A percentile compares a stretch with the other conserved stretches of the same genome.
These are phyloP conservation scores for Sarcodon aspratus DNA, from an alignment of 768 basidiomycete genomes.

Conservation along the genomic window DNA sequence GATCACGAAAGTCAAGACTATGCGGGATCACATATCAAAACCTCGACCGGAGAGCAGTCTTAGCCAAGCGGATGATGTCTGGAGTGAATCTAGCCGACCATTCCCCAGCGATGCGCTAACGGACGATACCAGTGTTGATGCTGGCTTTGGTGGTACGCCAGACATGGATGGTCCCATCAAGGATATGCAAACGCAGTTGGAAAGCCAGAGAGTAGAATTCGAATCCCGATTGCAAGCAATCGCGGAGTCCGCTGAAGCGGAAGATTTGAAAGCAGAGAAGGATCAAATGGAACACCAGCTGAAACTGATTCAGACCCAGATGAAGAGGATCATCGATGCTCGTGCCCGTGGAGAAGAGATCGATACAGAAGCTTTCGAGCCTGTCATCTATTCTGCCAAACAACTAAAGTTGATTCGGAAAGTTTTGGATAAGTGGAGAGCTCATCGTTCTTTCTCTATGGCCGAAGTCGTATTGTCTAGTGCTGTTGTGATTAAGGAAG, in stretches of 20 bases:
- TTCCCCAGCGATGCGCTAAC: constrained; percentile 69
- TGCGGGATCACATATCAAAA: constrained; percentile 72
- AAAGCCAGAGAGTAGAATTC: constrained; percentile 30
- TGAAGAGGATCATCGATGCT: constrained; percentile 71
- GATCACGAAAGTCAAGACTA: constrained; percentile 84
- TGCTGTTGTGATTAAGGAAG: constrained; percentile 86
- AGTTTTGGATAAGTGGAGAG: constrained; percentile 78
- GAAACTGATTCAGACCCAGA: constrained; percentile 66
- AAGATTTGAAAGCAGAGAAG: constrained; percentile 82
- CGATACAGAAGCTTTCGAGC: constrained; percentile 57
- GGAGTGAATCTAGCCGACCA: constrained; percentile 83
- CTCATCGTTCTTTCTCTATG: constrained; percentile 82
- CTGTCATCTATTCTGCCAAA: constrained; percentile 70
- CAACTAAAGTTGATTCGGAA: constrained; percentile 77
- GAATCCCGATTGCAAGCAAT: constrained; percentile 52
- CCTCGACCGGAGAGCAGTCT: constrained; percentile 85
- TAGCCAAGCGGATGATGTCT: constrained; percentile 76
- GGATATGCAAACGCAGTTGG: constrained; percentile 66
- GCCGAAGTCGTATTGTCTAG: constrained; percentile 79
- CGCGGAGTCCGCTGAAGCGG: constrained; percentile 64
- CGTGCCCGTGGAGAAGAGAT: constrained; percentile 70
- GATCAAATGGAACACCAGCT: constrained; percentile 90
- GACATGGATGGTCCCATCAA: constrained; percentile 55
- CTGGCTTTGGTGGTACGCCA: constrained; percentile 47
- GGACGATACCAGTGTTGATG: constrained; percentile 81